Conservation (phyloP, 2,329 filamentous ascomycete species). For the Mollisia scopiformis region DNA sequence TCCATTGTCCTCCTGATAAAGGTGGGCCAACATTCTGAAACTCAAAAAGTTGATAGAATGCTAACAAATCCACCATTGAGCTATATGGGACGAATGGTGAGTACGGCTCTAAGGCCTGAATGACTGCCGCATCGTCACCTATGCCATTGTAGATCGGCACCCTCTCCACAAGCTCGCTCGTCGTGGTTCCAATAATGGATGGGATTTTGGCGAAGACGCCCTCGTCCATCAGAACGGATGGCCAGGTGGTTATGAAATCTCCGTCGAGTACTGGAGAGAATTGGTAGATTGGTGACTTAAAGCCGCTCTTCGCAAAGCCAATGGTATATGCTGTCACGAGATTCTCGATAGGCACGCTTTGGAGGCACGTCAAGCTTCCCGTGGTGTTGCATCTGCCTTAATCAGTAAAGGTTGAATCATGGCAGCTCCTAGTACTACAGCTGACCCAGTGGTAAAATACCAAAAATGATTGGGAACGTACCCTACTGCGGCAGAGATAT, state of each 20-base stretch:
- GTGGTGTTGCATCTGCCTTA: slow-evolving; percentile 2
- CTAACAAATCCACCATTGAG: slow-evolving; percentile 7
- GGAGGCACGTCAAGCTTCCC: slow-evolving; percentile 7
- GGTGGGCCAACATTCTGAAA: slow-evolving; percentile 19
- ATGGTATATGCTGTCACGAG: slow-evolving; percentile 8
- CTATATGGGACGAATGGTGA: slow-evolving; percentile 7
- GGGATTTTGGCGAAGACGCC: slow-evolving; percentile 15
- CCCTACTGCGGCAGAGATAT: slow-evolving; percentile 10
- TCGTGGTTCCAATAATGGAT: slow-evolving; percentile 12
- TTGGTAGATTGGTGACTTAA: neutral
- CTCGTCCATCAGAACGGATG: slow-evolving; percentile 10
- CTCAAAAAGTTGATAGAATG: slow-evolving; percentile 8
- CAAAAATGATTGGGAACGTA: neutral
- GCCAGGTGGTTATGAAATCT: slow-evolving; percentile 10
- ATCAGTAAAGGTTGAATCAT: no score
- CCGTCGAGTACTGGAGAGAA: slow-evolving; percentile 19
- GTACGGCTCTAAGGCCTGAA: neutral
- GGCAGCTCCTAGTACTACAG: neutral
- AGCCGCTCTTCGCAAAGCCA: slow-evolving; percentile 2
- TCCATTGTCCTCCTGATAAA: slow-evolving; percentile 14
- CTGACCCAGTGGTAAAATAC: neutral
- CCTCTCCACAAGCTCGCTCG: slow-evolving; percentile 7
- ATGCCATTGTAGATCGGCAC: slow-evolving; percentile 10
- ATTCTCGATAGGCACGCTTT: slow-evolving; percentile 10
- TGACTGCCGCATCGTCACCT: slow-evolving; percentile 5